phyloP scores from a whole-genome alignment of 805 yeast species.

The Yarrowia porcina region DNA sequence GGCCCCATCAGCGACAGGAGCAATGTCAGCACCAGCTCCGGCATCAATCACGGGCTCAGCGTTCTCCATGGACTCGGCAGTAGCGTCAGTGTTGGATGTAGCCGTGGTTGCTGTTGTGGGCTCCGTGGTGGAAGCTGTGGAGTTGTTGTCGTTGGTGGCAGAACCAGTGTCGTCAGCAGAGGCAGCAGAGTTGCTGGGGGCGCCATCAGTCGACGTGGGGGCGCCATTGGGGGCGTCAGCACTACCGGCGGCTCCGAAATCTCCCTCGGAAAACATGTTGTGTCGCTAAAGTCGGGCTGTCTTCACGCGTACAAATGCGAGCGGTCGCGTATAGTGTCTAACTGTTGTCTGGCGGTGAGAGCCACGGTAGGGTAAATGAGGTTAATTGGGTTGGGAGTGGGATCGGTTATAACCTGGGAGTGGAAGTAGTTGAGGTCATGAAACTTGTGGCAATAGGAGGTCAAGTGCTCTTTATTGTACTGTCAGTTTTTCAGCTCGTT shows the following conservation, averaged over 20 bases:
- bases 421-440: no score
- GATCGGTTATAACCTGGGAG: neutral
- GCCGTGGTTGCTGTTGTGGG: neutral
- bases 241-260: neutral
- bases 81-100: neutral
- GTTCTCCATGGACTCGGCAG: neutral
- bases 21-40: neutral
- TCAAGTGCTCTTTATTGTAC: no score
- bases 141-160: neutral
- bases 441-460: neutral
- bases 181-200: neutral
- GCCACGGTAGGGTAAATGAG: slow-evolving; percentile 2
- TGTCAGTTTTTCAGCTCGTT: no score
- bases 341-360: neutral
- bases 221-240: slow-evolving; percentile 4
- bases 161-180: neutral
- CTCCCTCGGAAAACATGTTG: slow-evolving; percentile 7
- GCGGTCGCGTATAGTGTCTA: neutral
- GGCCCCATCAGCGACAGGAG: neutral
- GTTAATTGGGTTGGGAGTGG: neutral
- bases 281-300: neutral
- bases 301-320: slow-evolving; percentile 20
- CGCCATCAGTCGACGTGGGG: neutral
- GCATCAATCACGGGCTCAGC: neutral
- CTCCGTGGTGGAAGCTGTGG: neutral